A percentile compares a stretch with the other conserved stretches of the same genome.
phyloP scores from a whole-genome alignment of 768 basidiomycete genomes.

The Hygrophoropsis aurantiaca region DNA sequence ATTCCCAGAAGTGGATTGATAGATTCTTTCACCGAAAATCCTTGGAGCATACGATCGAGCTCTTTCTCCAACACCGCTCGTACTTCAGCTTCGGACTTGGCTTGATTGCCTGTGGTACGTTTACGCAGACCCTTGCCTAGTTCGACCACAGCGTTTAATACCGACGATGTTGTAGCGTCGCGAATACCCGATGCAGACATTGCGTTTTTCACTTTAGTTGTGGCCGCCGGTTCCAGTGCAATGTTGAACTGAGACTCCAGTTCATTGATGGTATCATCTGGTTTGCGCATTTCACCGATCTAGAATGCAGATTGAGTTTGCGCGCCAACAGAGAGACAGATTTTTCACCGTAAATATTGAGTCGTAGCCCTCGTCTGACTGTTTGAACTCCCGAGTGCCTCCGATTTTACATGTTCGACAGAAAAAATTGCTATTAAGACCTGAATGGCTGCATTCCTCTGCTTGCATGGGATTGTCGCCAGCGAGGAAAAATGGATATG shows the following conservation, averaged over 20 bases:
- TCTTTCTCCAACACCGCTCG: background rate
- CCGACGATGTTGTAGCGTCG: background rate
- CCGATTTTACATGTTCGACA: slow-evolving; percentile 42
- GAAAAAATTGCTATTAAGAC: slow-evolving; percentile 36
- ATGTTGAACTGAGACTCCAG: background rate
- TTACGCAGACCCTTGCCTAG: slow-evolving; percentile 6
- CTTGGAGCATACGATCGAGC: background rate
- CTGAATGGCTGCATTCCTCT: slow-evolving; percentile 39
- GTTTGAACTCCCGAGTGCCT: slow-evolving; percentile 32
- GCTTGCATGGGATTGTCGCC: slow-evolving; percentile 43
- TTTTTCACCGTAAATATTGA: slow-evolving; percentile 29
- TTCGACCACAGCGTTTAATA: background rate
- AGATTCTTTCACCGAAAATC: background rate
- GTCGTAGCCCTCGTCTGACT: slow-evolving; percentile 33
- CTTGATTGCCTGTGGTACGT: no score
- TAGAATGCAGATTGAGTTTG: background rate
- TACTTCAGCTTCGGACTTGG: background rate
- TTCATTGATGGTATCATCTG: slow-evolving; percentile 18
- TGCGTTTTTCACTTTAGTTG: background rate
- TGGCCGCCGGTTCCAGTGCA: background rate
- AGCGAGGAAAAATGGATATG: slow-evolving; percentile 24
- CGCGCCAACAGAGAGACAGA: no score
- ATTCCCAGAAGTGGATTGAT: slow-evolving; percentile 6
- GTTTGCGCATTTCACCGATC: background rate
- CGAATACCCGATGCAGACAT: background rate